phyloP scores from a whole-genome alignment of 2,329 filamentous ascomycete species.

The Fusarium sarcochroum region DNA sequence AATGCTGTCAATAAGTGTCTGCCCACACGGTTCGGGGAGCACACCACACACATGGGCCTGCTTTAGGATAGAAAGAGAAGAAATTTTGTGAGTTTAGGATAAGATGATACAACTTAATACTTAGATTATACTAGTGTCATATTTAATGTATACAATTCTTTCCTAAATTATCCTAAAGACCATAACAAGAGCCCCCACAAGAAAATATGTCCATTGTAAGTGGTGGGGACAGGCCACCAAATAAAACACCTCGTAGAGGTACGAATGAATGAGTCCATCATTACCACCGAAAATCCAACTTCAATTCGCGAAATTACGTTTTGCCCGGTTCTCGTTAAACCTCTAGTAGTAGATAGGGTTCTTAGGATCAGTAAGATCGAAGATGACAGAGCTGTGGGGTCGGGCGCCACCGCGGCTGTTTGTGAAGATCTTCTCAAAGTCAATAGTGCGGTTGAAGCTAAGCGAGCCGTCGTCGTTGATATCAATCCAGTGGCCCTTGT shows the following conservation, averaged over 20 bases:
- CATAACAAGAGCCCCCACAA: too few species aligned
- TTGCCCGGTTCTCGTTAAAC: background rate
- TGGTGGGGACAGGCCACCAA: background rate
- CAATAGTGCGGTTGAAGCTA: conserved; percentile 71
- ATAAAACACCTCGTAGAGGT: conserved; percentile 10
- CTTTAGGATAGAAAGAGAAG: too few species aligned
- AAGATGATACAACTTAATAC: too few species aligned
- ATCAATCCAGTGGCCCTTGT: conserved; percentile 74
- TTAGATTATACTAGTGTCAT: too few species aligned
- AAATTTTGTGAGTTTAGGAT: too few species aligned
- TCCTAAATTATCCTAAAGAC: too few species aligned
- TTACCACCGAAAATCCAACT: too few species aligned
- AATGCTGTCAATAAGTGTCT: too few species aligned
- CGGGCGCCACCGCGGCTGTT: conserved; percentile 67
- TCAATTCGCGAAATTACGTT: background rate
- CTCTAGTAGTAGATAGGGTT: conserved; percentile 64
- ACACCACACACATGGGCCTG: too few species aligned
- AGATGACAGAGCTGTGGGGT: conserved; percentile 70
- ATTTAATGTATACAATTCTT: too few species aligned
- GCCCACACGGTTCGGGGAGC: too few species aligned
- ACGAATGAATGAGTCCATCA: background rate
- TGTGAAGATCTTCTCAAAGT: conserved; percentile 68
- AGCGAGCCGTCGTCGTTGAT: conserved; percentile 68
- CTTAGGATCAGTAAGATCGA: conserved; percentile 68
- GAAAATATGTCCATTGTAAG: conserved; percentile 1